phyloP scores from a whole-genome alignment of 1,284 basidiomycete species.

The Irpex sp. region DNA sequence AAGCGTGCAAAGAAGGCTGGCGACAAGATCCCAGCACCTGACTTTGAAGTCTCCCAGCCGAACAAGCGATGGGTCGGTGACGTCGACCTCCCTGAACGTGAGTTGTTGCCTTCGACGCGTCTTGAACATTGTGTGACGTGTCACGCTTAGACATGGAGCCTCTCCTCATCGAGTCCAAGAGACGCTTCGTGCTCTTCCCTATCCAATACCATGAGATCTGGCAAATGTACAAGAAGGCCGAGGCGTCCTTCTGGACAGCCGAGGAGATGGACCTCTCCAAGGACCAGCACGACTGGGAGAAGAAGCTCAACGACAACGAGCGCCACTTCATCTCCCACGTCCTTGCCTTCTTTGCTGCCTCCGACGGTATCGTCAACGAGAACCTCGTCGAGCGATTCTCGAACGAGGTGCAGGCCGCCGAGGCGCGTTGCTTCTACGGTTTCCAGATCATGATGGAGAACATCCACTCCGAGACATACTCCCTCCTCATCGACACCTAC shows the following conservation, averaged over 20 bases:
- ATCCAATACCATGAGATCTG: slow-evolving; percentile 72
- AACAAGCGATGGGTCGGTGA: slow-evolving; percentile 24
- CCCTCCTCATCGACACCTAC: slow-evolving; percentile 77
- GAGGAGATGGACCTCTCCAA: slow-evolving; percentile 77
- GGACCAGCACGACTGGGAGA: slow-evolving; percentile 69
- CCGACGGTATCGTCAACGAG: slow-evolving; percentile 79
- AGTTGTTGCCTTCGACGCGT: slow-evolving; percentile 6
- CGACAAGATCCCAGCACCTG: slow-evolving; percentile 15
- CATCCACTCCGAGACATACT: slow-evolving; percentile 75
- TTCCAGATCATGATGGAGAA: slow-evolving; percentile 86
- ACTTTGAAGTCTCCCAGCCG: slow-evolving; percentile 27
- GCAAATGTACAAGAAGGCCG: slow-evolving; percentile 67
- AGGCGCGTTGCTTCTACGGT: slow-evolving; percentile 78
- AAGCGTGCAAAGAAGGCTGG: slow-evolving; percentile 19
- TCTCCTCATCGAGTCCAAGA: slow-evolving; percentile 44
- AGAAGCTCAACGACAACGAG: slow-evolving; percentile 69
- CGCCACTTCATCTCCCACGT: slow-evolving; percentile 75
- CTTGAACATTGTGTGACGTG: background rate
- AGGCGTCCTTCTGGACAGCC: slow-evolving; percentile 72
- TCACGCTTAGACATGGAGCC: slow-evolving; percentile 39
- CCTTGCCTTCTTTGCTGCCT: slow-evolving; percentile 73
- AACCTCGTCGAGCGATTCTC: slow-evolving; percentile 79
- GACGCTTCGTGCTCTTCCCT: slow-evolving; percentile 63
- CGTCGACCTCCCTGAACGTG: slow-evolving; percentile 27
- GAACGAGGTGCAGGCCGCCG: slow-evolving; percentile 68